Evolutionary conservation across 2,329 filamentous ascomycete genomes (phyloP).

Genomic region (Microcyclosporella mali): DNA sequence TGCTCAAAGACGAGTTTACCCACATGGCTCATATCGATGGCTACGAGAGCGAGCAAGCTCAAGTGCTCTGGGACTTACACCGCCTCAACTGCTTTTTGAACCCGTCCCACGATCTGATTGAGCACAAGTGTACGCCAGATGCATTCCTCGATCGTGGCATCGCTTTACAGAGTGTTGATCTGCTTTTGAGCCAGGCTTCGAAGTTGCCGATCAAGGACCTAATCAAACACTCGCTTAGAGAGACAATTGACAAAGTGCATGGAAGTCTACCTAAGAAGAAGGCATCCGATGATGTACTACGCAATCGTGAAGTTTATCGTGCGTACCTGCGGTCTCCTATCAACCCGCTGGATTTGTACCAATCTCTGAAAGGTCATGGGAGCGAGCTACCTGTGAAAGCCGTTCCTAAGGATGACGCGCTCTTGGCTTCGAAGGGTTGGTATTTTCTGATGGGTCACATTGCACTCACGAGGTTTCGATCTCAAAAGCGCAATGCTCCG

Average conservation of each 20-base stretch:
- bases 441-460: slow-evolving; percentile 88
- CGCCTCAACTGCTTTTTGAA: slow-evolving; percentile 58
- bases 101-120: slow-evolving; percentile 38
- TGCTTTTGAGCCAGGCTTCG: slow-evolving; percentile 72
- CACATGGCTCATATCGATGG: slow-evolving; percentile 69
- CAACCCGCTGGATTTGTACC: slow-evolving; percentile 71
- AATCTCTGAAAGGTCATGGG: slow-evolving; percentile 71
- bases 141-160: slow-evolving; percentile 73
- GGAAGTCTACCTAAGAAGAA: slow-evolving; percentile 73
- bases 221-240: slow-evolving; percentile 82
- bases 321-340: slow-evolving; percentile 78
- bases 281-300: slow-evolving; percentile 70
- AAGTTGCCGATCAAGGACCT: slow-evolving; percentile 86
- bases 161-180: slow-evolving; percentile 74
- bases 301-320: slow-evolving; percentile 78
- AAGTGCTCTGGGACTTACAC: slow-evolving; percentile 77
- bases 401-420: slow-evolving; percentile 58
- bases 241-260: slow-evolving; percentile 88
- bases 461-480: slow-evolving; percentile 76
- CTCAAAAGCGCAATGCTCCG: slow-evolving; percentile 64
- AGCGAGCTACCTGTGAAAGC: slow-evolving; percentile 62
- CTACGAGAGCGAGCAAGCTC: slow-evolving; percentile 79
- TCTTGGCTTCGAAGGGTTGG: slow-evolving; percentile 76
- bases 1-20: slow-evolving; percentile 80
- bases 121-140: slow-evolving; percentile 70